These are phyloP conservation scores for Lanmaoa rubissima DNA, from an alignment of 768 basidiomycete species.

Conservation along the genomic window DNA sequence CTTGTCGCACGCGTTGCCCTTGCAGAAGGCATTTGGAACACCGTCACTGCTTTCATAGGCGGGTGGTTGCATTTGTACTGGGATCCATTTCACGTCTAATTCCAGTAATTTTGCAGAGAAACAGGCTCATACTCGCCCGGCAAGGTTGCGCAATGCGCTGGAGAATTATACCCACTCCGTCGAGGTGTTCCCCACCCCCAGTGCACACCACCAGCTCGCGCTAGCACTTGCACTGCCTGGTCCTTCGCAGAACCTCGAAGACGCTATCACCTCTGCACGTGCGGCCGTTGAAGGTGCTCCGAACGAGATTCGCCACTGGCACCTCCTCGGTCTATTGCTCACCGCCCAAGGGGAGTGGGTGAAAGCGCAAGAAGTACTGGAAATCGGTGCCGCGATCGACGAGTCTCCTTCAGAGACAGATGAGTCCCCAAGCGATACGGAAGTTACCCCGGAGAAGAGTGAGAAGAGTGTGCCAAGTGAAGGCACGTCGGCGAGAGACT, in stretches of 20 bases:
- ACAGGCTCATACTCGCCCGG: constrained; percentile 58
- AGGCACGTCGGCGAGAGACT: constrained; percentile 1
- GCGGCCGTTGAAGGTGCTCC: constrained; percentile 71
- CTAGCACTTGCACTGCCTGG: constrained; percentile 67
- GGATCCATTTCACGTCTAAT: neutral
- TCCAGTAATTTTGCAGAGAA: constrained; percentile 46
- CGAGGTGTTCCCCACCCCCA: constrained; percentile 46
- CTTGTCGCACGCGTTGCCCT: constrained; percentile 59
- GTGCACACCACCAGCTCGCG: constrained; percentile 78
- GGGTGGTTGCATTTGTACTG: constrained; percentile 7
- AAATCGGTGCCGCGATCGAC: constrained; percentile 65
- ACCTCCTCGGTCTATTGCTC: constrained; percentile 82
- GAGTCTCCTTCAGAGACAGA: constrained; percentile 41
- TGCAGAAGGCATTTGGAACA: constrained; percentile 73
- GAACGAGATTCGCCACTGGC: constrained; percentile 76
- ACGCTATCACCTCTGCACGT: constrained; percentile 65
- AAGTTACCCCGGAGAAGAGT: constrained; percentile 11
- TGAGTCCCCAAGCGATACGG: constrained; percentile 27
- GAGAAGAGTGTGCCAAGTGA: constrained; percentile 2
- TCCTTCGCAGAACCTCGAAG: constrained; percentile 59
- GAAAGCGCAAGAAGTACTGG: constrained; percentile 72
- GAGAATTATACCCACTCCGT: constrained; percentile 49
- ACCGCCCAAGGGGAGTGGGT: constrained; percentile 76
- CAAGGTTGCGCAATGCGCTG: constrained; percentile 58
- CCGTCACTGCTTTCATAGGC: constrained; percentile 72